Evolutionary conservation across 768 basidiomycete species (phyloP), one percentile per base, ranked within the genome.

Genomic region (Inosperma sp.): DNA sequence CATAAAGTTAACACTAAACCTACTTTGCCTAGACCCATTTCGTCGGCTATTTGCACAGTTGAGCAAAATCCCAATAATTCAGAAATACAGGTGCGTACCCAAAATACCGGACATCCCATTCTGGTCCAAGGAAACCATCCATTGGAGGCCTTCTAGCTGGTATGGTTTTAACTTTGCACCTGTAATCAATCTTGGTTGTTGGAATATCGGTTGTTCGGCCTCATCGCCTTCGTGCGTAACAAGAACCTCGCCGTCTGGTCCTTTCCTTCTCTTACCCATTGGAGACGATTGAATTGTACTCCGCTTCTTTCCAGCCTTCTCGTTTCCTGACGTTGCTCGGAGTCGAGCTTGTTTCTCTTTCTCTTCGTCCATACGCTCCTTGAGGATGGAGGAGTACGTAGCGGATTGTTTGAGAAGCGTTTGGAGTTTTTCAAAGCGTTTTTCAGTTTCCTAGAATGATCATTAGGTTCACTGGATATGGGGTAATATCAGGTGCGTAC

Each of bases 21-120:
- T 54, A 84, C 86, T 76, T 88, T 92, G 44, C 93, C 93, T 1
- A 95, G 71, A 16, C 93, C 93, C 93, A 96, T 96, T 65, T 96
- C 93, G 59, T 96, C 93, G 22, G 93, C 93, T 83, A 17, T 19
- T 52, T 43, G 21, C 19, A 29, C 44, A 12, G 25, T 23, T 23
- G 17, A 26, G 30, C 26, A 41, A 23, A 30, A 13, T 35, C 22
- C 5, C 12, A 37, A 6, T 37, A 13, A 36, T 19, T 42, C 19
- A 27, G 13, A 2, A 6, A 39, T 12, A 45, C 14, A 30, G 17
- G n/a, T 22, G 27, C 12, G 29, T 52, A 86, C 85, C 86, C 33
- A 90, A 58, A 52, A 90, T 90, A 1, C 88, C 88, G 1, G 83
- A 84, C 17, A 90, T 85, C 1, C 88, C 88, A 58, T 92, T 93